Evolutionary conservation across 805 yeast genomes (phyloP).

Genomic region (Hanseniaspora meyeri): DNA sequence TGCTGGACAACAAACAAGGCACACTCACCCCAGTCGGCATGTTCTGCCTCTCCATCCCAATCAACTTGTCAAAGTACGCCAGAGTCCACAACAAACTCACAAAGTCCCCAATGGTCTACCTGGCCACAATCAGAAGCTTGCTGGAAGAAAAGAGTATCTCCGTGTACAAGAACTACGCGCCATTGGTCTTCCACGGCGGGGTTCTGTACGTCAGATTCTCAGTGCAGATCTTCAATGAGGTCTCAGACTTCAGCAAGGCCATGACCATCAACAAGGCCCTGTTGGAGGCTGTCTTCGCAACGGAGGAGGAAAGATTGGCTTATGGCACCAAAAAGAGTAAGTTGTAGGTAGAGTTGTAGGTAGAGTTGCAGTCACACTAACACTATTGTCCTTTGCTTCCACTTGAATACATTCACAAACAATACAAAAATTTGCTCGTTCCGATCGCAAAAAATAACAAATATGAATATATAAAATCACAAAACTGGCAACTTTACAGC

Average conservation of each 20-base stretch:
- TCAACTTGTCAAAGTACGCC: constrained; percentile 27
- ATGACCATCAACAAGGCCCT: constrained; percentile 30
- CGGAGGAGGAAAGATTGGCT: constrained; percentile 13
- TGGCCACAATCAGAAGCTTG: constrained; percentile 16
- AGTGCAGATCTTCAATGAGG: constrained; percentile 48
- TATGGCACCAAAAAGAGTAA: neutral
- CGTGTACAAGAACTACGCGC: constrained; percentile 38
- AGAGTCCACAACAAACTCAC: constrained; percentile 16
- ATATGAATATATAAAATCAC: neutral
- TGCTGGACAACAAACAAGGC: constrained; percentile 21
- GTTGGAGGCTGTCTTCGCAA: constrained; percentile 21
- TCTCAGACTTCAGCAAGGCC: constrained; percentile 41
- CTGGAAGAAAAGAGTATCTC: constrained; percentile 20
- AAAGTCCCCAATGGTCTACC: constrained; percentile 15
- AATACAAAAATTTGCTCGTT: too few species aligned
- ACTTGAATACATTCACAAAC: too few species aligned
- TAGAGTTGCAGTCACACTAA: too few species aligned
- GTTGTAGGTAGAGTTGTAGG: too few species aligned
- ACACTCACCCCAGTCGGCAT: constrained; percentile 19
- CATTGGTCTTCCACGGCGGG: constrained; percentile 33
- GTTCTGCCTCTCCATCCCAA: constrained; percentile 34
- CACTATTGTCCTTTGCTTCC: too few species aligned
- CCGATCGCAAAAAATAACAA: too few species aligned
- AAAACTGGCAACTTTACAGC: constrained; percentile 41
- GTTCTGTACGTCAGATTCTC: constrained; percentile 39